Evolutionary conservation across 2,329 filamentous ascomycete species (phyloP).

Genomic region (Talaromyces sp.): DNA sequence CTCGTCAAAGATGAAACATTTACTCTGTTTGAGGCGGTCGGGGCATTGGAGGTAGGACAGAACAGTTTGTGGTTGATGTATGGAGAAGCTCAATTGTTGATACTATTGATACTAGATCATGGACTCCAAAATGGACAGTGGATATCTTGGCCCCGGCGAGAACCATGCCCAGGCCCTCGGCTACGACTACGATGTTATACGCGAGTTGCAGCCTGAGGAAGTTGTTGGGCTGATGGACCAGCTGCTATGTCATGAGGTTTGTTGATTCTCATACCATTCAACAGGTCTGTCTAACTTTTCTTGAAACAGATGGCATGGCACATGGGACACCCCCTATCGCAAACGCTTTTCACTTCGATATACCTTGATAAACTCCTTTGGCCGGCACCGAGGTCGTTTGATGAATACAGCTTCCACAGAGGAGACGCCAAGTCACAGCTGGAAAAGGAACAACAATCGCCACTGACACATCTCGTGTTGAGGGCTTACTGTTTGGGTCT

Average conservation of each 20-base stretch:
- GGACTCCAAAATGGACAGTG: constrained; percentile 99
- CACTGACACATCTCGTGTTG: constrained; percentile 59
- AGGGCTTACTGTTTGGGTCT: constrained; percentile 81
- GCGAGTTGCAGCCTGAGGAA: constrained; percentile 66
- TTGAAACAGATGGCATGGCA: constrained; percentile 81
- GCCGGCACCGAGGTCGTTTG: constrained; percentile 59
- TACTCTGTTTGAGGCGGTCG: constrained; percentile 89
- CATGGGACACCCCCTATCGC: constrained; percentile 88
- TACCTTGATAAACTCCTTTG: constrained; percentile 81
- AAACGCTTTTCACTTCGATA: constrained; percentile 87
- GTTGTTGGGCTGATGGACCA: constrained; percentile 93
- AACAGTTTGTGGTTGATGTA: background rate
- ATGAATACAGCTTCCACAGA: constrained; percentile 58
- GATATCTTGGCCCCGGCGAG: constrained; percentile 71
- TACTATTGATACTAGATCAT: constrained; percentile 64
- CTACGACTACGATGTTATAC: constrained; percentile 71
- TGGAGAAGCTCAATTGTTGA: background rate
- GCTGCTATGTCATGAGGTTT: constrained; percentile 78
- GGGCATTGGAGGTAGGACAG: constrained; percentile 54
- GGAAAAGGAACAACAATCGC: constrained; percentile 23
- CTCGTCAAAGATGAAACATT: constrained; percentile 92
- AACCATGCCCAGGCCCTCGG: constrained; percentile 56
- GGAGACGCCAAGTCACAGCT: constrained; percentile 11
- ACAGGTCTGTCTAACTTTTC: background rate
- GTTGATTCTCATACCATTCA: constrained; percentile 14